Conservation (phyloP, 1,284 basidiomycete species). For the Papiliotrema terrestris region DNA sequence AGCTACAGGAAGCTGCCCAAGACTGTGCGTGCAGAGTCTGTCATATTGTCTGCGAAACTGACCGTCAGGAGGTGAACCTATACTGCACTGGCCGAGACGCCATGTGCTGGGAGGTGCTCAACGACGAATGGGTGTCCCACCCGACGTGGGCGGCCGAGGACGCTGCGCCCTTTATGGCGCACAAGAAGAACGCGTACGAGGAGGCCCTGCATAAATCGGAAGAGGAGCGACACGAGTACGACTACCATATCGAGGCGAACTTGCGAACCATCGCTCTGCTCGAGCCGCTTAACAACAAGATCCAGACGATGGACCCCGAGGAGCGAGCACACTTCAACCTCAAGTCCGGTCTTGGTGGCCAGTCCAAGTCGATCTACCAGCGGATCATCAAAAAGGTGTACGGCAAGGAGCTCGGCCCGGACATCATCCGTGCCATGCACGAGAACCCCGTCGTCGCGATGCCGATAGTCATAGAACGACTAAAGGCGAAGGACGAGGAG, state of each 20-base stretch:
- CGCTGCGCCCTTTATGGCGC: constrained; percentile 86
- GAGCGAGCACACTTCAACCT: constrained; percentile 81
- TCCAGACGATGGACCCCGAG: constrained; percentile 85
- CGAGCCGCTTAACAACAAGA: constrained; percentile 81
- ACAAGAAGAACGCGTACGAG: constrained; percentile 97
- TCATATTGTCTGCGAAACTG: background rate
- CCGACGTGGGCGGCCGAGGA: constrained; percentile 96
- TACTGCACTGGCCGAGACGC: constrained; percentile 93
- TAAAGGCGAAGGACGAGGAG: constrained; percentile 95
- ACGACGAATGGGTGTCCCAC: constrained; percentile 95
- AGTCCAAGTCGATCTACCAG: constrained; percentile 85
- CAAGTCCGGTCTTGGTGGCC: constrained; percentile 82
- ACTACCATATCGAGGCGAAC: constrained; percentile 92
- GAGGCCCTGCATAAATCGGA: constrained; percentile 95
- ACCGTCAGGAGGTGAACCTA: constrained; percentile 71
- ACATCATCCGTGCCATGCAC: constrained; percentile 87
- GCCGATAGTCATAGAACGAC: constrained; percentile 82
- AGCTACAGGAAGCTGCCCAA: constrained; percentile 89
- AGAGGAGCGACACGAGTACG: constrained; percentile 97
- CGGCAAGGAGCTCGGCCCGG: constrained; percentile 68
- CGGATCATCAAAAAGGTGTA: constrained; percentile 94
- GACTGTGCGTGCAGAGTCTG: constrained; percentile 59
- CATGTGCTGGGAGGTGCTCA: constrained; percentile 93
- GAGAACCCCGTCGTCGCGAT: constrained; percentile 87
- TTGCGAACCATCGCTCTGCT: constrained; percentile 86